A percentile compares a stretch with the other conserved stretches of the same genome.
Conservation (phyloP, 352 stramenopile genomes). For the Pseudoperonospora humuli region DNA sequence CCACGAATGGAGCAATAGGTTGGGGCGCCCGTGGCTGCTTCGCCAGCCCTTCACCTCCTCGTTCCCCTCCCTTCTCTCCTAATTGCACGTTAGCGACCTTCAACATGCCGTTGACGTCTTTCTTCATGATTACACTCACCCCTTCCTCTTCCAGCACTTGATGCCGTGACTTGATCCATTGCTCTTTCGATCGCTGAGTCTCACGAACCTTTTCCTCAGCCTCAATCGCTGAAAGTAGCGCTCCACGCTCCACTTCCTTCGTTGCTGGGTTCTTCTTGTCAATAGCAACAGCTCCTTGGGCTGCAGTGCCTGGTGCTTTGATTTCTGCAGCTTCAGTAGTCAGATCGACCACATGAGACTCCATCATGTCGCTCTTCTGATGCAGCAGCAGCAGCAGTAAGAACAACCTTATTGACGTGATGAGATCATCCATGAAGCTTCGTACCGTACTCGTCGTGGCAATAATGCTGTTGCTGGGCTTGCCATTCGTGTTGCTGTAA, state of each 20-base stretch:
- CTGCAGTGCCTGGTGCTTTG: not conserved
- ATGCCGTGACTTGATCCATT: constrained; percentile 50
- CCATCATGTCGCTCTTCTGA: constrained; percentile 4
- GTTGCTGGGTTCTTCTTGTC: not conserved
- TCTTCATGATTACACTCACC: constrained; percentile 41
- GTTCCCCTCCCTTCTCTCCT: constrained; percentile 9
- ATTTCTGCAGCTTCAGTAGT: constrained; percentile 3
- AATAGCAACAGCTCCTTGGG: not conserved
- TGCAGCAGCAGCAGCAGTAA: not conserved
- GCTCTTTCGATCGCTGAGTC: constrained; percentile 50
- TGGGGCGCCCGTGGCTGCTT: constrained; percentile 27
- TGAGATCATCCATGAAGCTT: not conserved
- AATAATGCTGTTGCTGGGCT: constrained; percentile 1
- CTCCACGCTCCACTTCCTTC: constrained; percentile 19
- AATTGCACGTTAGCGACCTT: constrained; percentile 12
- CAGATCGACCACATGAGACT: constrained; percentile 8
- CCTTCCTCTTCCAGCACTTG: constrained; percentile 55
- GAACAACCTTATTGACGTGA: not conserved
- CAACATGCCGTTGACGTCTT: constrained; percentile 29
- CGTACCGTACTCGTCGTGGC: constrained; percentile 2
- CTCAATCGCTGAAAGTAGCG: constrained; percentile 43
- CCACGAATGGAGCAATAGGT: constrained; percentile 22
- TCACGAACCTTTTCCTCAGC: constrained; percentile 41
- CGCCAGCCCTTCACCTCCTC: constrained; percentile 18
- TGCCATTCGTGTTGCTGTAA: constrained; percentile 43